Evolutionary conservation across 139 green algal species (phyloP).

Genomic region (Diplosphaera chodatii): DNA sequence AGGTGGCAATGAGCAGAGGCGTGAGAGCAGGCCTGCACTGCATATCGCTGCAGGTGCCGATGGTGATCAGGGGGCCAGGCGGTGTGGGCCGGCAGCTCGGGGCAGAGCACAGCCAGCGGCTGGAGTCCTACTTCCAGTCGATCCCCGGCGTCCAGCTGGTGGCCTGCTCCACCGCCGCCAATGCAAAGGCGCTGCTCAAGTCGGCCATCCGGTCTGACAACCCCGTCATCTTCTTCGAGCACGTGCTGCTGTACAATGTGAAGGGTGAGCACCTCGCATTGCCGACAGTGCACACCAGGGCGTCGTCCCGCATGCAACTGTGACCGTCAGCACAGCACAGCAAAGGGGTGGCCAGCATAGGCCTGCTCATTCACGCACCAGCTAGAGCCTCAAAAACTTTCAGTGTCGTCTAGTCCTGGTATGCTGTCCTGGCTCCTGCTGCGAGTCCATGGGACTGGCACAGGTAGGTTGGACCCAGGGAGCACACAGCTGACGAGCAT

Average conservation of each 20-base stretch:
- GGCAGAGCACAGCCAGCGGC: conserved; percentile 91
- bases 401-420: no score
- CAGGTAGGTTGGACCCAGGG: no score
- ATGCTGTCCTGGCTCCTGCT: no score
- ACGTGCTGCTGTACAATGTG: conserved; percentile 96
- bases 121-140: conserved; percentile 96
- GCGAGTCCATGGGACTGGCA: no score
- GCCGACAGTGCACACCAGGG: not conserved
- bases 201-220: conserved; percentile 69
- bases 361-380: no score
- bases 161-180: conserved; percentile 76
- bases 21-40: no score
- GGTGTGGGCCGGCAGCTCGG: conserved; percentile 91
- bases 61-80: conserved; percentile 79
- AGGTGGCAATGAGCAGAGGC: no score
- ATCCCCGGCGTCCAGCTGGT: conserved; percentile 95
- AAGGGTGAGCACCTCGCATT: conserved; percentile 54
- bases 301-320: no score
- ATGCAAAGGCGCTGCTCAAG: conserved; percentile 92
- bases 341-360: no score
- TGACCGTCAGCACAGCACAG: no score
- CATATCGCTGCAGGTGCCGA: conserved; percentile 48
- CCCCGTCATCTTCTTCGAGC: conserved; percentile 95
- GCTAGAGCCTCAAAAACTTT: no score
- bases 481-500: no score